A percentile compares a stretch with the other conserved stretches of the same genome.
These are phyloP conservation scores for Escallonia rubra DNA, from an alignment of 129 eudicot species.

Conservation along the genomic window DNA sequence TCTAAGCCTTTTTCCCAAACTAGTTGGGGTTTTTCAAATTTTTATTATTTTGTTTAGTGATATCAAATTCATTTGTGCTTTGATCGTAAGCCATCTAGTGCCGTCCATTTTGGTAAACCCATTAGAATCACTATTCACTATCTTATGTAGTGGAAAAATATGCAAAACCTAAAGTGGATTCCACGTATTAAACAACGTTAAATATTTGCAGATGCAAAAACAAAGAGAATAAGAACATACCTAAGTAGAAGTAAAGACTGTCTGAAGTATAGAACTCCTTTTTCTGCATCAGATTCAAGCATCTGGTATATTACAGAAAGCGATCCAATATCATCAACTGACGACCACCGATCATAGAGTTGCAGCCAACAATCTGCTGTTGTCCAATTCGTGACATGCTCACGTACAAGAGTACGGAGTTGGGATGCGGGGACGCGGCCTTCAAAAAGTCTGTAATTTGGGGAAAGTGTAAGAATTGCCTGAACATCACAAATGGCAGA, in stretches of 20 bases:
- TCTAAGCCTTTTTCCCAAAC: too few relatives aligned
- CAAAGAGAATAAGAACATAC: slow-evolving; percentile 20
- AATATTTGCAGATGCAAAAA: slow-evolving; percentile 5
- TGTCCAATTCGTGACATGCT: slow-evolving; percentile 94
- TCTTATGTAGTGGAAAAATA: too few relatives aligned
- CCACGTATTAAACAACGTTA: too few relatives aligned
- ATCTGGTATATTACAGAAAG: slow-evolving; percentile 95
- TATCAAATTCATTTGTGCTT: too few relatives aligned
- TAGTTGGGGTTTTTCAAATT: too few relatives aligned
- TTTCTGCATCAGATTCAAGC: slow-evolving; percentile 94
- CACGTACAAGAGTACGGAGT: slow-evolving; percentile 75
- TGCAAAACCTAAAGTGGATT: too few relatives aligned
- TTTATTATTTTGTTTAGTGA: too few relatives aligned
- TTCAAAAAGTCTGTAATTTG: slow-evolving; percentile 80
- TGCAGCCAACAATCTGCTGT: slow-evolving; percentile 97
- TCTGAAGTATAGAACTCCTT: slow-evolving; percentile 90
- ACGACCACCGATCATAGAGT: slow-evolving; percentile 89
- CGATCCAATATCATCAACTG: slow-evolving; percentile 93
- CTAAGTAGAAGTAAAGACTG: slow-evolving; percentile 94
- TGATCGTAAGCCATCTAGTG: too few relatives aligned
- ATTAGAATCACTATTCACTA: too few relatives aligned
- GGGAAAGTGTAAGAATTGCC: slow-evolving; percentile 80
- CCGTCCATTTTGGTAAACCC: too few relatives aligned
- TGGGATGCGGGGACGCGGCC: slow-evolving; percentile 87
- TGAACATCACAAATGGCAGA: slow-evolving; percentile 90